phyloP scores from a whole-genome alignment of 306 rosid genomes.

The Sphenostylis stenocarpa region DNA sequence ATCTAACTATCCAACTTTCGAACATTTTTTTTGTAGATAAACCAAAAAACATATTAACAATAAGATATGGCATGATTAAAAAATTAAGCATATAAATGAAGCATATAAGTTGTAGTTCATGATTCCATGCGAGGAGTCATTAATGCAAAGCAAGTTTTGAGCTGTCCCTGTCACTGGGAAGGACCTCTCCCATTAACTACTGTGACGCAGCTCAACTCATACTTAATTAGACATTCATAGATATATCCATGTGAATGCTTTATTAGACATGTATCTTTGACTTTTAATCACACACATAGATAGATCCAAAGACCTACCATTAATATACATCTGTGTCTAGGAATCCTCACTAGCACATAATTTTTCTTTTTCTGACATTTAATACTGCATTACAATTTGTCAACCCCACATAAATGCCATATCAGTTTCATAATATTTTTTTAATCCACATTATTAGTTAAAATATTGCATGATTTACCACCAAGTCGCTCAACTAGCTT shows the following conservation, averaged over 20 bases:
- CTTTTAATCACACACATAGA: slow-evolving; percentile 5
- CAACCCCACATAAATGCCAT: slow-evolving; percentile 39
- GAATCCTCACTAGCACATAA: slow-evolving; percentile 33
- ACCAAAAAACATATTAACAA: background rate
- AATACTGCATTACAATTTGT: slow-evolving; percentile 33
- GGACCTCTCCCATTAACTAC: slow-evolving; percentile 11
- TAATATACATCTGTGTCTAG: slow-evolving; percentile 29
- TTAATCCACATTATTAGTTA: slow-evolving; percentile 8
- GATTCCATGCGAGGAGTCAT: slow-evolving; percentile 36
- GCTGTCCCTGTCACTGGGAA: slow-evolving; percentile 32
- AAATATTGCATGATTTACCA: slow-evolving; percentile 27
- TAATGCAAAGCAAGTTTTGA: slow-evolving; percentile 26
- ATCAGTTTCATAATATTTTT: slow-evolving; percentile 16
- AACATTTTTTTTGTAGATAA: background rate
- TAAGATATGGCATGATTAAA: background rate
- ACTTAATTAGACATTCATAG: slow-evolving; percentile 27
- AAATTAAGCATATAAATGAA: background rate
- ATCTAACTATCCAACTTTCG: background rate
- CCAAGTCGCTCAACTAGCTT: slow-evolving; percentile 34
- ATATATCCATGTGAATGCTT: slow-evolving; percentile 44
- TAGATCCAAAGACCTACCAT: slow-evolving; percentile 36
- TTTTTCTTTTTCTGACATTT: slow-evolving; percentile 23
- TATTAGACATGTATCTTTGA: slow-evolving; percentile 36
- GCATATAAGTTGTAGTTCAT: background rate
- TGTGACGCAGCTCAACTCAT: slow-evolving; percentile 15